phyloP scores from a whole-genome alignment of 306 rosid species.

The Cyclanthera cordifolia region DNA sequence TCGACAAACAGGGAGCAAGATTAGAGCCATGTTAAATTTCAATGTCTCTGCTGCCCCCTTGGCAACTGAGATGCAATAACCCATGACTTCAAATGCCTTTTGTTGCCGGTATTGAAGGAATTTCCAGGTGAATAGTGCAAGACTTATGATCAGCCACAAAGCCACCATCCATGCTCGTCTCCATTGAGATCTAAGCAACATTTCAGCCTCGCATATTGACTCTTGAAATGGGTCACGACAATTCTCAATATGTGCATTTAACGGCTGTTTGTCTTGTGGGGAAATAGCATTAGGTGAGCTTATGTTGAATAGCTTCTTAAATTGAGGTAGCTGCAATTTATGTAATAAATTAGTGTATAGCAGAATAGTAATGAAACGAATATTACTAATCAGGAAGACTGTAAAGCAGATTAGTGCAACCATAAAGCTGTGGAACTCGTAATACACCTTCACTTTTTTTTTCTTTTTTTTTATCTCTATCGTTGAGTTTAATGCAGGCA shows the following conservation, averaged over 20 bases:
- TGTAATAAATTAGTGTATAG: neutral
- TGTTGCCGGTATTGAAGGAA: constrained; percentile 49
- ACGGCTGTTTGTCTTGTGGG: constrained; percentile 21
- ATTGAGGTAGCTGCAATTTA: constrained; percentile 29
- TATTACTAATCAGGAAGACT: neutral
- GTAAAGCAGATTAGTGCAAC: neutral
- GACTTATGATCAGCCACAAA: constrained; percentile 44
- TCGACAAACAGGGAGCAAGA: constrained; percentile 71
- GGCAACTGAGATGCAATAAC: constrained; percentile 71
- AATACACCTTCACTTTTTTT: neutral
- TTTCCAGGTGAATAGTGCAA: constrained; percentile 58
- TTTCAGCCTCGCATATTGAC: constrained; percentile 38
- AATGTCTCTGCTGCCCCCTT: constrained; percentile 87
- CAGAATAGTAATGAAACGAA: neutral
- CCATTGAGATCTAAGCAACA: constrained; percentile 61
- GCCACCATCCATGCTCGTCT: constrained; percentile 52
- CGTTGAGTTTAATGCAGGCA: neutral
- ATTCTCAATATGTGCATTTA: constrained; percentile 1
- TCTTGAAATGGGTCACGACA: constrained; percentile 22
- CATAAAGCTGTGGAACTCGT: neutral
- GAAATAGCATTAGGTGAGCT: constrained; percentile 20
- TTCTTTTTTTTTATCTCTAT: neutral
- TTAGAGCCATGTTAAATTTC: constrained; percentile 75
- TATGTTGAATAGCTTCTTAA: constrained; percentile 39
- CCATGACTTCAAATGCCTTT: constrained; percentile 69